Evolutionary conservation across 2,329 filamentous ascomycete species (phyloP), one percentile per base, ranked within the genome.

Genomic region (Clarireedia monteithiana): DNA sequence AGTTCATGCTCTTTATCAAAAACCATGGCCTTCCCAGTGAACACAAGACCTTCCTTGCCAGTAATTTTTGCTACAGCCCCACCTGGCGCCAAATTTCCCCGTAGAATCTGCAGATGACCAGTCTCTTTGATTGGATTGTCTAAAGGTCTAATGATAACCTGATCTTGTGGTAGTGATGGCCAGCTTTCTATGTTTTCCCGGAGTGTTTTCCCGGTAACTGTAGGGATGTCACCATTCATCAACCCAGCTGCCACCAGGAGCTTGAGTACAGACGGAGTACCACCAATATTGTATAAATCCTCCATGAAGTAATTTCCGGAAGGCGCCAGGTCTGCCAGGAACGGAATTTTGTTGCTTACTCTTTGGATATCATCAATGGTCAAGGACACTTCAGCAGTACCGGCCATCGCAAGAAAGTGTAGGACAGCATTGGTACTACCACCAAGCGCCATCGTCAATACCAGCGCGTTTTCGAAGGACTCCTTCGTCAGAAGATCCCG

Each of bases 1-100:
- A 96, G 83, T 63, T 85, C 79, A 63, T 84, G 78, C 72, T 96
- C 92, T 67, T 94, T 92, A 72, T 96, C 77, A 70, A 94, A 97
- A 47, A 95, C 89, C 20, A 84, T 80, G 0, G 90, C 92, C 61
- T 83, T 83, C 49, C 92, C 92, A 0, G 79, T 85, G 72, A 97
- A 97, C 12, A 74, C 76, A 6, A 91, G 79, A 2, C 92, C 92
- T 71, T 97, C 92, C 70, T 96, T 96, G 38, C 92, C 92, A 0
- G 92, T 96, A 71, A 97, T 96, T 73, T 97, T 97, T 58, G 91
- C 91, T 1, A 97, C 91, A 1, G 91, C 88, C 36, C 92, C 92
- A 10, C 84, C 87, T 1, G 92, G 92, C 2, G 91, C 89, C 34
- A 96, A 79, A 70, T 95, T 96, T 20, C 92, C 92, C 58, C 82